These are phyloP conservation scores for Microsporum audouinii DNA, from an alignment of 2,329 filamentous ascomycete genomes.

Conservation along the genomic window DNA sequence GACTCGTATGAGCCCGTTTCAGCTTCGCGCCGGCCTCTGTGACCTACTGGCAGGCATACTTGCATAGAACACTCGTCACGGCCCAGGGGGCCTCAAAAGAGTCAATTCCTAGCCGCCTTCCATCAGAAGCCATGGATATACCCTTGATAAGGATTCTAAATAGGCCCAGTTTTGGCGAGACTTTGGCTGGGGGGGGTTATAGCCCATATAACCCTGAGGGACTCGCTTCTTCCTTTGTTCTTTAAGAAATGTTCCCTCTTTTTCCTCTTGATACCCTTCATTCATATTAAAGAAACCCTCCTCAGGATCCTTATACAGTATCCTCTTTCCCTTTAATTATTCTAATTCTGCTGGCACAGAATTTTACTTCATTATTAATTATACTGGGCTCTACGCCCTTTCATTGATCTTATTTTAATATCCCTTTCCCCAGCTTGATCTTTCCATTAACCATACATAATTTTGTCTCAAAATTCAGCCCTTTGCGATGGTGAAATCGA, in stretches of 20 bases:
- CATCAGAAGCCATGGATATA: background rate
- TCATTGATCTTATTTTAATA: background rate
- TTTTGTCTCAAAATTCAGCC: background rate
- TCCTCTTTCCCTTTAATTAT: background rate
- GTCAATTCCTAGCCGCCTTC: background rate
- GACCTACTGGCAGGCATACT: background rate
- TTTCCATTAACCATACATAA: background rate
- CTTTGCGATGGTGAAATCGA: background rate
- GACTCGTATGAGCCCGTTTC: background rate
- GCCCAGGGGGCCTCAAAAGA: background rate
- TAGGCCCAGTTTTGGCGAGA: background rate
- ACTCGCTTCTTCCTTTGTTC: background rate
- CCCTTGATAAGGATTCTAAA: background rate
- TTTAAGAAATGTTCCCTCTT: background rate
- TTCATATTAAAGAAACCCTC: background rate
- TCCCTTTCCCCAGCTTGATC: background rate
- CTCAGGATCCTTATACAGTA: background rate
- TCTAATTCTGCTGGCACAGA: slow-evolving; percentile 4
- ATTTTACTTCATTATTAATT: background rate
- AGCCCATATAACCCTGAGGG: background rate
- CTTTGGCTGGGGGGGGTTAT: background rate
- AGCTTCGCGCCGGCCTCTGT: background rate
- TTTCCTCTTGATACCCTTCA: background rate
- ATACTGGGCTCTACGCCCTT: background rate
- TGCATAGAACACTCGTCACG: background rate